Evolutionary conservation across 192 early-diverging fungal genomes (phyloP).

Genomic region (Linderina pennispora): DNA sequence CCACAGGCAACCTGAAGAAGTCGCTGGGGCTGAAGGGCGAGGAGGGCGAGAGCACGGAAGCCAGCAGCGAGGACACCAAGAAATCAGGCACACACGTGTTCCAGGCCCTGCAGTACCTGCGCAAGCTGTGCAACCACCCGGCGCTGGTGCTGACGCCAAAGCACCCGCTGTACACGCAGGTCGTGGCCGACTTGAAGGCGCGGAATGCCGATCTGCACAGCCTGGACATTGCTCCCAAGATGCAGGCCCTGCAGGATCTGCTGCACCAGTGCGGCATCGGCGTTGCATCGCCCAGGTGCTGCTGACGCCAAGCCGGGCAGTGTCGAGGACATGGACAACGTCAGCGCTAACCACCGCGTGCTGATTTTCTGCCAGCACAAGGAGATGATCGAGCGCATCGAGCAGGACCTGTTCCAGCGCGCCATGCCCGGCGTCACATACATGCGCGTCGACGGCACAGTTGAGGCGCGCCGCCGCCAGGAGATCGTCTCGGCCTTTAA

Average conservation of each 20-base stretch:
- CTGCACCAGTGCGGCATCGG: slow-evolving; percentile 96
- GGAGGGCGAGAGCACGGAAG: not conserved
- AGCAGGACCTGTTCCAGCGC: slow-evolving; percentile 78
- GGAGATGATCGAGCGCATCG: slow-evolving; percentile 96
- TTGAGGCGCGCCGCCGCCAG: slow-evolving; percentile 76
- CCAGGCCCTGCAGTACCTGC: slow-evolving; percentile 95
- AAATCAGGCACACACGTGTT: slow-evolving; percentile 79
- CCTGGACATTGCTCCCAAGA: slow-evolving; percentile 70
- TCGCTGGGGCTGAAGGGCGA: slow-evolving; percentile 17
- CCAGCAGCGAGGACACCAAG: slow-evolving; percentile 6
- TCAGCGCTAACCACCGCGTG: slow-evolving; percentile 81
- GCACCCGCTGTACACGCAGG: slow-evolving; percentile 76
- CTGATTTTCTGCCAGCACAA: slow-evolving; percentile 96
- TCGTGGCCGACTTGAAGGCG: slow-evolving; percentile 53
- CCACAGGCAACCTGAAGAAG: slow-evolving; percentile 14
- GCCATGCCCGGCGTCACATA: slow-evolving; percentile 87
- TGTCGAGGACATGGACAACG: slow-evolving; percentile 4
- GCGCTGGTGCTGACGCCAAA: slow-evolving; percentile 79
- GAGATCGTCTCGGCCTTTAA: slow-evolving; percentile 94
- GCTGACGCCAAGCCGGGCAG: not conserved
- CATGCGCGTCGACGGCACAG: slow-evolving; percentile 89
- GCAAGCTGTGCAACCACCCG: slow-evolving; percentile 96
- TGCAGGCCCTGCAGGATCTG: slow-evolving; percentile 84
- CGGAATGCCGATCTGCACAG: slow-evolving; percentile 47
- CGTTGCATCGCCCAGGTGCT: slow-evolving; percentile 32